These are phyloP conservation scores for Carex scoparia DNA, from an alignment of 176 grass and related monocot genomes.

Conservation along the genomic window DNA sequence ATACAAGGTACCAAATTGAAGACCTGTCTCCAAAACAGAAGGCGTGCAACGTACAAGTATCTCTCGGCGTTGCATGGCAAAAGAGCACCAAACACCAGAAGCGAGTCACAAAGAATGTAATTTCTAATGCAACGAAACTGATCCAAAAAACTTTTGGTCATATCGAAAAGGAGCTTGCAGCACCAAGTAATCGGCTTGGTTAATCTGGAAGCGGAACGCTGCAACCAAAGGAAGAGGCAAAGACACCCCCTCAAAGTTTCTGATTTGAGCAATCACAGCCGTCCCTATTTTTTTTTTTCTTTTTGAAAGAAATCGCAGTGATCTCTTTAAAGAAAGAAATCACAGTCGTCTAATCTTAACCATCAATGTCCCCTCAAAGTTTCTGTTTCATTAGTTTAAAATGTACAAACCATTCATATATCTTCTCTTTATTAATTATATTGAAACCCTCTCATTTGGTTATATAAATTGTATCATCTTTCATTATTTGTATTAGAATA, in stretches of 20 bases:
- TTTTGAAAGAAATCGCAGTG: neutral
- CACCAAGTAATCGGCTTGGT: conserved; percentile 28
- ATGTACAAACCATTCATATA: neutral
- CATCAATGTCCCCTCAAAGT: too few species aligned
- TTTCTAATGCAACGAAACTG: conserved; percentile 64
- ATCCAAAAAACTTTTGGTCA: conserved; percentile 69
- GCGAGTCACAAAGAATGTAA: conserved; percentile 74
- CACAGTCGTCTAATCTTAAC: neutral
- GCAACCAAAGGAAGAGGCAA: neutral
- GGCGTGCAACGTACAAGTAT: conserved; percentile 61
- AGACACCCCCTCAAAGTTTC: neutral
- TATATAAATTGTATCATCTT: neutral
- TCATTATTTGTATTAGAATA: neutral
- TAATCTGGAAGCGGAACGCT: neutral
- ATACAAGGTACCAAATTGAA: conserved; percentile 72
- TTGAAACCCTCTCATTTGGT: neutral
- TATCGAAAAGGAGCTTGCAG: conserved; percentile 41
- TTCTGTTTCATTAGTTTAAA: neutral
- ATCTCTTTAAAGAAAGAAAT: neutral
- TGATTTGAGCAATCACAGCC: neutral
- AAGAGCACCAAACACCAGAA: conserved; percentile 75
- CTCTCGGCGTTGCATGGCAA: conserved; percentile 75
- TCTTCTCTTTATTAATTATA: neutral
- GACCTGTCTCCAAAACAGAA: conserved; percentile 61
- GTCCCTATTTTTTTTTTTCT: neutral